Evolutionary conservation across 192 early-diverging fungal species (phyloP).

Genomic region (Coemansia asiatica): DNA sequence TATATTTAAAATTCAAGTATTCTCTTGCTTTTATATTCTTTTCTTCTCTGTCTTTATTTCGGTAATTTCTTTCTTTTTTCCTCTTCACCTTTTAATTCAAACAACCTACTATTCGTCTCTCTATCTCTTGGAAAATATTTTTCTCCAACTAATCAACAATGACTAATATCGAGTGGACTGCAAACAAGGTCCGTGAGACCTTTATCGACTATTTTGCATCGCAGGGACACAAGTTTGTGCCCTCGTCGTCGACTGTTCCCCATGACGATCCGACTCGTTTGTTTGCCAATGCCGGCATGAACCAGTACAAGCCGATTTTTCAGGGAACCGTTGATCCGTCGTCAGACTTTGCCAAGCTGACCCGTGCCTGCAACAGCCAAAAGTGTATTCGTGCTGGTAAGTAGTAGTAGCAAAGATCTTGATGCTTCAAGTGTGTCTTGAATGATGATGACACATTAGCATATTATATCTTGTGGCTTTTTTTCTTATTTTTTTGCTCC

Average conservation of each 20-base stretch:
- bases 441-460: background rate
- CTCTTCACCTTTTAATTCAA: too few relatives aligned
- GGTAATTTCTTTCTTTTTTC: background rate
- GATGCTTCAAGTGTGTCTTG: too few relatives aligned
- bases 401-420: conserved; percentile 10
- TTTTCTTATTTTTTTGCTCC: background rate
- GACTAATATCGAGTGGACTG: conserved; percentile 68
- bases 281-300: conserved; percentile 97
- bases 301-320: conserved; percentile 98
- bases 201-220: conserved; percentile 86
- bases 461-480: background rate
- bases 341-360: conserved; percentile 86
- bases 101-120: too few relatives aligned
- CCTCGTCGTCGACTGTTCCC: conserved; percentile 91
- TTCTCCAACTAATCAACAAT: conserved; percentile 14
- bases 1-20: background rate
- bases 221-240: conserved; percentile 70
- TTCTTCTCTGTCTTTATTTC: background rate
- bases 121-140: too few relatives aligned
- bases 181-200: conserved; percentile 74
- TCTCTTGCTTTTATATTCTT: background rate
- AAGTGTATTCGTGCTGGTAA: conserved; percentile 98
- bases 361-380: conserved; percentile 93
- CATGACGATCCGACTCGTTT: conserved; percentile 94
- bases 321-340: conserved; percentile 93